phyloP scores from a whole-genome alignment of 108 stramenopile species.

The Nitzschia palea region DNA sequence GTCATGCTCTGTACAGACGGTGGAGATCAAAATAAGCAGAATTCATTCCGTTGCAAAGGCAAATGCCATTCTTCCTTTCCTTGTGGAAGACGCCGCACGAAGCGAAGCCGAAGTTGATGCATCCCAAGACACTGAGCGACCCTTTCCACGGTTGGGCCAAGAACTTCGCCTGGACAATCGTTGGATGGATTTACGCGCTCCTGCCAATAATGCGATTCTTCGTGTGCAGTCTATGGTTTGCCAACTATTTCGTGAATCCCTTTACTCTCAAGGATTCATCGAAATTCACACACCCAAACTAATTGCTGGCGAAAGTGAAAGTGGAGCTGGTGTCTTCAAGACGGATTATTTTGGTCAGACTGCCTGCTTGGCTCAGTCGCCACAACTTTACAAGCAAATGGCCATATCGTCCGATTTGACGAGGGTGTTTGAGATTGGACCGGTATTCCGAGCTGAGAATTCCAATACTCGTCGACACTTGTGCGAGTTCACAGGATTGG shows the following conservation, averaged over 20 bases:
- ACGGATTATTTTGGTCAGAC: conserved; percentile 96
- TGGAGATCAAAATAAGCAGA: conserved; percentile 83
- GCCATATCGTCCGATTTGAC: conserved; percentile 93
- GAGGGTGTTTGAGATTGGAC: conserved; percentile 95
- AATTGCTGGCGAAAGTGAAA: conserved; percentile 94
- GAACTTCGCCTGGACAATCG: conserved; percentile 90
- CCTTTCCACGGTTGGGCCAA: conserved; percentile 92
- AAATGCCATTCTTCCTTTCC: conserved; percentile 83
- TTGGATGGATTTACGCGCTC: conserved; percentile 94
- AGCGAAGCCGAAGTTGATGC: conserved; percentile 91
- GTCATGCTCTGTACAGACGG: conserved; percentile 70
- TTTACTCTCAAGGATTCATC: conserved; percentile 89
- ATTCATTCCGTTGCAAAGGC: conserved; percentile 90
- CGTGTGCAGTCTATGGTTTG: conserved; percentile 89
- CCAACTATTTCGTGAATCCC: conserved; percentile 88
- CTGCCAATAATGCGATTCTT: conserved; percentile 97
- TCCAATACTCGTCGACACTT: conserved; percentile 93
- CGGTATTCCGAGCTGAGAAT: conserved; percentile 97
- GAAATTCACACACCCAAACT: conserved; percentile 97
- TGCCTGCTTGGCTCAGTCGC: conserved; percentile 97
- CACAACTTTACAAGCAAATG: conserved; percentile 99
- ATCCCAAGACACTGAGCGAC: conserved; percentile 89
- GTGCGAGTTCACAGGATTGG: conserved; percentile 96
- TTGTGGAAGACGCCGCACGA: conserved; percentile 94
- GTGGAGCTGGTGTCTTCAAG: conserved; percentile 94